phyloP scores from a whole-genome alignment of 106 monocot species.

The Phalaenopsis aphrodite region DNA sequence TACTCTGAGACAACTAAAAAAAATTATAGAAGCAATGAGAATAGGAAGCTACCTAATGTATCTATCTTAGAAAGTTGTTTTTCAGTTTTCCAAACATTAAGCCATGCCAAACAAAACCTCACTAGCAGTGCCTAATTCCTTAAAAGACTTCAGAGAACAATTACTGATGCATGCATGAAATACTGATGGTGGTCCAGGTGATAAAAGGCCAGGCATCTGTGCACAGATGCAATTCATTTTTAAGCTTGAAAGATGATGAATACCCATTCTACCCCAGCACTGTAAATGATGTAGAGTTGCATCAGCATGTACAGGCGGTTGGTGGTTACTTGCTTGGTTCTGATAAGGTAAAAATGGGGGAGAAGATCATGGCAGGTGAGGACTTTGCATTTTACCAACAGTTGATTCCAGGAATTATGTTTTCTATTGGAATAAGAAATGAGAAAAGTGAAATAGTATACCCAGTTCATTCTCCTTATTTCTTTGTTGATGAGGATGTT shows the following conservation, averaged over 20 bases:
- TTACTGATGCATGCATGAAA: no score
- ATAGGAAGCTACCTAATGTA: no score
- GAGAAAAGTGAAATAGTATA: slow-evolving; percentile 27
- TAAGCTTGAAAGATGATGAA: slow-evolving; percentile 49
- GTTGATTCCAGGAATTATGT: slow-evolving; percentile 69
- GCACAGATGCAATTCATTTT: slow-evolving; percentile 42
- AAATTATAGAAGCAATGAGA: no score
- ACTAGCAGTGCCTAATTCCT: no score
- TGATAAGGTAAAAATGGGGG: slow-evolving; percentile 39
- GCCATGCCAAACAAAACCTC: no score
- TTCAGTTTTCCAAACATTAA: no score
- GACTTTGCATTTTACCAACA: slow-evolving; percentile 90
- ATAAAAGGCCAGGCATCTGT: slow-evolving; percentile 57
- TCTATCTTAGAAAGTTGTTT: no score
- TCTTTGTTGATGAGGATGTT: slow-evolving; percentile 79
- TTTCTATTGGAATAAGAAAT: slow-evolving; percentile 60
- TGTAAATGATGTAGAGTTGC: slow-evolving; percentile 50
- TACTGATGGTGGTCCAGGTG: slow-evolving; percentile 32
- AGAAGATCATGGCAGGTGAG: slow-evolving; percentile 86
- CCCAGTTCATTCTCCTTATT: slow-evolving; percentile 55
- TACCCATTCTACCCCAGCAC: slow-evolving; percentile 62
- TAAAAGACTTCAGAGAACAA: no score
- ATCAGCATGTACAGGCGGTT: slow-evolving; percentile 44
- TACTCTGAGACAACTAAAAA: no score
- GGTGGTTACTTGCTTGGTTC: slow-evolving; percentile 52